Percentiles rank a stretch among this genome's conserved stretches.
phyloP scores from a whole-genome alignment of 2,329 filamentous ascomycete genomes.

The Drechslerella dactyloides region DNA sequence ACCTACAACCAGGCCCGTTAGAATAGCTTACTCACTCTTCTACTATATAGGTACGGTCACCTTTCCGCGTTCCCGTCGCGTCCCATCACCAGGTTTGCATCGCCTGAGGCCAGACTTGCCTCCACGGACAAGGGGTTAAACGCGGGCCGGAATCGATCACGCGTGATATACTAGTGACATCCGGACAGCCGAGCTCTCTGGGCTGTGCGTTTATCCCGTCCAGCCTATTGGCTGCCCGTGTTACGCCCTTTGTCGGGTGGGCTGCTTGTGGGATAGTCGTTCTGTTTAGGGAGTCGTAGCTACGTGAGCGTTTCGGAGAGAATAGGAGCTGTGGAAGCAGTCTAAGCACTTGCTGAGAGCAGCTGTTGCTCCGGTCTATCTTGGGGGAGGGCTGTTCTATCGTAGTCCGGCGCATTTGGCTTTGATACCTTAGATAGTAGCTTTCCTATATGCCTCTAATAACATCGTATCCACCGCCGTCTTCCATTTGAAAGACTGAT shows the following conservation, averaged over 20 bases:
- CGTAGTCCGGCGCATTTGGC: conserved; percentile 42
- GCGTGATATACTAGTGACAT: not conserved
- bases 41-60: not conserved
- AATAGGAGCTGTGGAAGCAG: conserved; percentile 4
- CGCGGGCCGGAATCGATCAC: too few species aligned
- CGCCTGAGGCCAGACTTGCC: not conserved
- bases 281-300: conserved; percentile 14
- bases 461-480: conserved; percentile 50
- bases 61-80: not conserved
- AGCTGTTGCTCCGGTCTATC: conserved; percentile 24
- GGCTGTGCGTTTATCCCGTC: not conserved
- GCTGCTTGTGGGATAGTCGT: conserved; percentile 20
- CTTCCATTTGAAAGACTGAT: conserved; percentile 50
- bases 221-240: conserved; percentile 1
- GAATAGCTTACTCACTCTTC: not conserved
- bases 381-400: conserved; percentile 36
- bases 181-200: not conserved
- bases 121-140: too few species aligned
- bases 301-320: conserved; percentile 20
- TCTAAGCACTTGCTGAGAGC: conserved; percentile 1
- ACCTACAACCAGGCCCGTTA: not conserved
- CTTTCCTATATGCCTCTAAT: conserved; percentile 49
- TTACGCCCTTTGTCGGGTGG: conserved; percentile 20
- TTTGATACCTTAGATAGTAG: conserved; percentile 50
- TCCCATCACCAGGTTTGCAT: not conserved